Evolutionary conservation across 164 flowering plant species (phyloP).

Genomic region (Sedum album): DNA sequence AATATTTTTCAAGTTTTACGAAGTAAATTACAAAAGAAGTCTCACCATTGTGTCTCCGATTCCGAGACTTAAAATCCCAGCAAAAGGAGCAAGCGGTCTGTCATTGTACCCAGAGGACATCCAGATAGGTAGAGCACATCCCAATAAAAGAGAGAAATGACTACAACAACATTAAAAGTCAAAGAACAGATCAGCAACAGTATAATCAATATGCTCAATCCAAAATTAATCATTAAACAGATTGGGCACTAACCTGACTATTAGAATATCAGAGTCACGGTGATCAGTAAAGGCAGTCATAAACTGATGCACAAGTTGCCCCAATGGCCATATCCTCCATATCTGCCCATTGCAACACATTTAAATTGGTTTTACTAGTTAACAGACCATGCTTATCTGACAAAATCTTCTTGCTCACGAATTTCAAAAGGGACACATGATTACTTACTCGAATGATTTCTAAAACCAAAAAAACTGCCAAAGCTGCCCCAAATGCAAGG

Average conservation of each 20-base stretch:
- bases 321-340: conserved; percentile 96
- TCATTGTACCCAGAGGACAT: conserved; percentile 82
- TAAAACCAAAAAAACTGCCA: conserved; percentile 75
- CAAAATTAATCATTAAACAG: not conserved
- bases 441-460: conserved; percentile 88
- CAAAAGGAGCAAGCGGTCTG: conserved; percentile 93
- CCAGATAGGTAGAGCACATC: conserved; percentile 99
- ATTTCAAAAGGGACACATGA: not conserved
- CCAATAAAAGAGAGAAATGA: conserved; percentile 92
- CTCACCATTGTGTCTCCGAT: conserved; percentile 98
- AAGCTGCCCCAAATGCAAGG: conserved; percentile 92
- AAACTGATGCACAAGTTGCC: conserved; percentile 62
- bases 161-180: conserved; percentile 24
- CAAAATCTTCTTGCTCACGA: not conserved
- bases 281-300: conserved; percentile 99
- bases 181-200: conserved; percentile 10
- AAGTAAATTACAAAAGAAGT: not conserved
- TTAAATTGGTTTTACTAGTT: conserved; percentile 12
- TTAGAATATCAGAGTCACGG: conserved; percentile 90
- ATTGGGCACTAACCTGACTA: conserved; percentile 52
- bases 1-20: too few relatives aligned
- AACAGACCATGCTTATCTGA: not conserved
- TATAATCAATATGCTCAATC: not conserved
- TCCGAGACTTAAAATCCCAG: conserved; percentile 97
- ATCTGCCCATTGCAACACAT: conserved; percentile 40